Evolutionary conservation across 2,329 filamentous ascomycete species (phyloP).

Genomic region (Penicillium sclerotiorum): DNA sequence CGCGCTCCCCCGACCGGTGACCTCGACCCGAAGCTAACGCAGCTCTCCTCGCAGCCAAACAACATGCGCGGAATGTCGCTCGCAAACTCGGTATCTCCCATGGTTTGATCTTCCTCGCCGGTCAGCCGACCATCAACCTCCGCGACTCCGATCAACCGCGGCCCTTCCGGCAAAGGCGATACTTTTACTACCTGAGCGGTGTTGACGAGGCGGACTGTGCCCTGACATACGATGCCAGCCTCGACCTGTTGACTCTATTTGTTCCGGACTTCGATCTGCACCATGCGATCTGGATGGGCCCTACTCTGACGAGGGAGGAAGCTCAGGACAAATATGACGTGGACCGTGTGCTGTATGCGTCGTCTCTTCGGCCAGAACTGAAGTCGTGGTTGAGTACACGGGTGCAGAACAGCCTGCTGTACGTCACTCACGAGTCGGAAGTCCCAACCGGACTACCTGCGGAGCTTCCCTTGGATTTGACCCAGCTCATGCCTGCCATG

Average conservation of each 20-base stretch:
- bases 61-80: constrained; percentile 52
- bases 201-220: constrained; percentile 57
- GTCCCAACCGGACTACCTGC: constrained; percentile 27
- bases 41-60: constrained; percentile 44
- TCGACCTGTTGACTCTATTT: constrained; percentile 70
- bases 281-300: constrained; percentile 47
- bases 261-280: constrained; percentile 68
- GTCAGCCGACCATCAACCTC: constrained; percentile 52
- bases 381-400: constrained; percentile 34
- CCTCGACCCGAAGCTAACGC: constrained; percentile 11
- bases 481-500: constrained; percentile 55
- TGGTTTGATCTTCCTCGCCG: constrained; percentile 61
- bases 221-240: constrained; percentile 59
- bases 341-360: constrained; percentile 67
- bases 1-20: constrained; percentile 7
- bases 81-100: constrained; percentile 43
- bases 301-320: constrained; percentile 53
- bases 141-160: constrained; percentile 63
- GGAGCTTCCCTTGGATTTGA: constrained; percentile 29
- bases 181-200: constrained; percentile 64
- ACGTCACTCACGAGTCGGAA: constrained; percentile 42
- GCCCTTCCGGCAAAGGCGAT: constrained; percentile 61
- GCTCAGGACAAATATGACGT: constrained; percentile 66
- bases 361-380: constrained; percentile 55
- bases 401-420: constrained; percentile 32